Evolutionary conservation across 192 early-diverging fungal species (phyloP), one percentile per base, ranked within the genome.

Genomic region (Coemansia sp.): DNA sequence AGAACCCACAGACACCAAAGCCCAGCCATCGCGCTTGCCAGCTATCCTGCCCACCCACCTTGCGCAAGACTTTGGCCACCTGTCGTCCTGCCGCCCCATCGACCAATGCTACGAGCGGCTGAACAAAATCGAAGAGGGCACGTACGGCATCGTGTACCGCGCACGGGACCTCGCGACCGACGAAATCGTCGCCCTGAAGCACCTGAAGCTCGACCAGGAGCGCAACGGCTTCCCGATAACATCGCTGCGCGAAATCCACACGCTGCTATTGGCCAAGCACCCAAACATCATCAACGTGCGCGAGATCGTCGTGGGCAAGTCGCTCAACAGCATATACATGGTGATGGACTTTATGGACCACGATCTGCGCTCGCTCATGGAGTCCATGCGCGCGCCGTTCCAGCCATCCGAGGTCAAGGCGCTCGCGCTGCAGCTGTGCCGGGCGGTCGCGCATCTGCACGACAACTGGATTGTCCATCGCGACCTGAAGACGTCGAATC

Each of bases 271-370:
- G 29, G 87, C 88, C n/a, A 88, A 89, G 59, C 91, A 93, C 67
- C 86, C 88, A 5, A 86, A 93, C 72, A 91, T 93, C 45, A 87
- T 93, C 19, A 88, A 91, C 56, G 88, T 92, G 19, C 80, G 85
- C 6, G 91, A 92, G 58, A 90, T 93, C 31, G 87, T 84, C 1
- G 87, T 88, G 18, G 89, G 91, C 10, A 14, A 58, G 44, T 60
- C 72, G 22, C 44, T 80, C 6, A 60, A 54, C 65, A 90, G 89
- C 65, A 88, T 97, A 27, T 98, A 94, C 64, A 93, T 96, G 58
- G 95, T 93, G 4, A 98, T 98, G 96, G 96, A 98, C 52, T 98
- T 91, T 70, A 87, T 95, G 62, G 93, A 95, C 31, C 95, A 97
- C 64, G 96, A 98, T 59, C 80, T 98, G 40, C 93, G 97, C 50